Base-by-base conservation (phyloP, 257 asterid genomes). In the Anisodus acutangulus region DNA sequence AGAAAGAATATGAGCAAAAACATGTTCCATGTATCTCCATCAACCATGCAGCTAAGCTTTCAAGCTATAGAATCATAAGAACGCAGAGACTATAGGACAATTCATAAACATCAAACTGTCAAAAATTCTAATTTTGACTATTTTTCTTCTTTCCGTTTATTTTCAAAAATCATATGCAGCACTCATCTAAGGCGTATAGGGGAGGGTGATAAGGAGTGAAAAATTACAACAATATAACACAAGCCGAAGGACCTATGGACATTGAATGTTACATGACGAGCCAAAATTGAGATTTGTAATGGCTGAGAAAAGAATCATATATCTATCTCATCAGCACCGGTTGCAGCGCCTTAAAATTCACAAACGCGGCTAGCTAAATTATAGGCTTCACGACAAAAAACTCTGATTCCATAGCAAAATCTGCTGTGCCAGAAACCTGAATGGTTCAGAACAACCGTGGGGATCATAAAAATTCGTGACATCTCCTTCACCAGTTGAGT, bases 181-280 rank as follows among this genome's bases (percentile, higher is more conserved):
- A 49, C 31, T 49, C 64, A 53, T 53, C 47, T 78, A 26, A 26
- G 82, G 82, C 49, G 82, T 78, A 26, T 26, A 15, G 16, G 58
- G 57, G 64, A 53, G 64, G 49, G 8, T 76, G 12, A 19, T 26
- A 26, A 53, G 81, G 81, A 76, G 82, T 78, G 64, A 53, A 78
- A n/a, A 78, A 78, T 53, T 31, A 78, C 82, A 78, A 53, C 43
- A 78, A 53, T 53, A 53, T 26, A 51, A 78, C 82, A 78, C 31
- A 78, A 26, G 82, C 53, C 47, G 16, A 78, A 78, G 26, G 82
- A 53, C 82, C 62, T 49, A 74, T 49, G 62, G 62, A 74, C 19
- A 74, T 53, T 76, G 81, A 76, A 78, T 53, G 64, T 78, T 78
- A 78, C 82, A 53, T 53, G 49, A 76, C 47, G 15, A 78, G 62